These are phyloP conservation scores for Corrigiola litoralis DNA, from an alignment of 179 eudicot genomes.

Conservation along the genomic window DNA sequence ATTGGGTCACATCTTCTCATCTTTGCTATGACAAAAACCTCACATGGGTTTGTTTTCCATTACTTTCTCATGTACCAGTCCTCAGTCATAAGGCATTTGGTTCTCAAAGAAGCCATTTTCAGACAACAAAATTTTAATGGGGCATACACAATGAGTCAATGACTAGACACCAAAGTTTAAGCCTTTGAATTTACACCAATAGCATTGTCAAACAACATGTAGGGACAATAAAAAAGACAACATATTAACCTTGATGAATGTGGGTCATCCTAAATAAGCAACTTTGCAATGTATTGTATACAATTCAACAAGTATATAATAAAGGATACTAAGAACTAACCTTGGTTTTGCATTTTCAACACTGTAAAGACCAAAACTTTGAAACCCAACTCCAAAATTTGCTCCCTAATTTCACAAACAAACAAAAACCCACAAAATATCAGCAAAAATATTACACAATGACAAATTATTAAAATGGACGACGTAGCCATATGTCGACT, in stretches of 20 bases:
- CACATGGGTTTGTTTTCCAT: conserved; percentile 14
- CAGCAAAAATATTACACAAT: background rate
- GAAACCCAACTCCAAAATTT: background rate
- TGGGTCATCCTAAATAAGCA: background rate
- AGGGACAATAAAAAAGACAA: conserved; percentile 14
- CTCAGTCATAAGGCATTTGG: background rate
- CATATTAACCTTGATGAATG: background rate
- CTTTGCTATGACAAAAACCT: background rate
- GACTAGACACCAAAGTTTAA: background rate
- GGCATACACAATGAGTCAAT: background rate
- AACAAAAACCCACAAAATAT: background rate
- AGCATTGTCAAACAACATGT: conserved; percentile 5
- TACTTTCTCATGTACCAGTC: background rate
- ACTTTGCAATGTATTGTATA: background rate
- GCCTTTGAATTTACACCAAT: conserved; percentile 2
- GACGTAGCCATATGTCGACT: too few relatives aligned
- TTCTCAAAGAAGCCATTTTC: background rate
- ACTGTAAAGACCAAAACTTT: conserved; percentile 3
- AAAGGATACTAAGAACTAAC: background rate
- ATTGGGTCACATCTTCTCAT: background rate
- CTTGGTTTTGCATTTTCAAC: background rate
- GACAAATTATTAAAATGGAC: too few relatives aligned
- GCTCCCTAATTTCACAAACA: conserved; percentile 3
- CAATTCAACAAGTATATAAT: background rate
- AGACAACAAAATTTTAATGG: background rate